Base-by-base conservation (phyloP, 805 yeast genomes). In the Teunomyces gatunensis region DNA sequence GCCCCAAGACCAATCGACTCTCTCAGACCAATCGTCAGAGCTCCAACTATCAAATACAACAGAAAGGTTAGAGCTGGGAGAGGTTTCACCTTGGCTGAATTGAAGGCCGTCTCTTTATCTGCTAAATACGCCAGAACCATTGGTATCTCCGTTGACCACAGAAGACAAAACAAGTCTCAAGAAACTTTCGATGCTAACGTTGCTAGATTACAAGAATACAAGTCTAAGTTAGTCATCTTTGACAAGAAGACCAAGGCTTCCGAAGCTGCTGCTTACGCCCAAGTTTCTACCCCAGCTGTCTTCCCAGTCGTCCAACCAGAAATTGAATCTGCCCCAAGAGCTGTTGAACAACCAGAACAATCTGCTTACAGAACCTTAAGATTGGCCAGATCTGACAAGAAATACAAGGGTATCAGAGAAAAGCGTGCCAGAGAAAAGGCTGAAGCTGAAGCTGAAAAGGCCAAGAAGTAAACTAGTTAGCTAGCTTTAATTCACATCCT, bases 51-150 rank as follows among this genome's bases (percentile, higher is more conserved):
- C 82, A 88, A 84, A 80, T 94, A 94, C 92, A 94, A 94, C 96
- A 89, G 97, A 86, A 92, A 90, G 80, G 89, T 91, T 64, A 90
- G 99, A 84, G 96, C 96, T 67, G 99, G 99, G 80, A 90, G 94
- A 82, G 99, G 99, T 76, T 94, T 94, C 89, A 81, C 98, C 65
- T 81, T 91, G 62, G 95, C 95, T 74, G 99, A 94, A 85, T 77
- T 94, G 70, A 92, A 92, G 84, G 97, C 97, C 73, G 97, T 89
- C 73, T 97, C 96, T 71, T 83, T 89, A 69, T 78, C 90, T 61
- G 68, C 76, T 53, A 88, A 90, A 77, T 89, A 89, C 80, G 99
- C 99, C 73, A 90, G 96, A 86, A 87, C 98, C 70, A 77, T 94
- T 67, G 99, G 99, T 78, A 89, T 94, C 69, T 89, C 99, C 66